Base-by-base conservation (phyloP, 257 asterid species). In the Penstemon eatonii region DNA sequence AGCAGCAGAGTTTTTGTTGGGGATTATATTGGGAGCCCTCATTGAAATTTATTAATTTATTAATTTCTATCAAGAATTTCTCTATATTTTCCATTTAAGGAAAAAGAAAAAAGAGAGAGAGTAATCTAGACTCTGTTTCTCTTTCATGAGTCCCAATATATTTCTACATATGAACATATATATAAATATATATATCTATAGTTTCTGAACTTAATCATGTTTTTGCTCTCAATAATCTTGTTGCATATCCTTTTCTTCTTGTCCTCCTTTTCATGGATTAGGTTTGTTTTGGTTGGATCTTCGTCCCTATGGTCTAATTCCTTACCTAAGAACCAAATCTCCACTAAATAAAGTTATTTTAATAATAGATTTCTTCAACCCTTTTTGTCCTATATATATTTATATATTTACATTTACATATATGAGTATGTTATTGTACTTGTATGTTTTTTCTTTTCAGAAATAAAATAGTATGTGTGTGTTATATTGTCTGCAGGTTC, bases 11-110 rank as follows among this genome's bases (percentile, higher is more conserved):
- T 78, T 10, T 80, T 77, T 62, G 33, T 25, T 25, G 80, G 78
- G 68, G 86, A 81, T 56, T 74, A 68, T 3, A 38, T 79, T 72
- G 79, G 73, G 42, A 81, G 80, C 70, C 87, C 87, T 39, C 86
- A 67, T 56, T 79, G 36, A 71, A 49, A 13, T 5, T 10, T 42
- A 25, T 25, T 25, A 25, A 25, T 25, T 25, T 25, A 25, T 25
- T 25, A 25, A 25, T 25, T 25, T 25, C 33, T 25, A 25, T 25
- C 33, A 25, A 25, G 2, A 25, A 25, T 58, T 7, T 15, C 49
- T 11, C 3, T 63, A n/a, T 9, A 18, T 43, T 11, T 13, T 9
- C 42, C 7, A 4, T 36, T 56, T 9, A 4, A 56, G 8, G 8
- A 37, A 46, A 45, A 36, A 0, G 40, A 9, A 38, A 7, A 36